Percentiles rank a stretch among this genome's conserved stretches.
These are phyloP conservation scores for Nemania abortiva DNA, from an alignment of 2,329 filamentous ascomycete species.

Conservation along the genomic window DNA sequence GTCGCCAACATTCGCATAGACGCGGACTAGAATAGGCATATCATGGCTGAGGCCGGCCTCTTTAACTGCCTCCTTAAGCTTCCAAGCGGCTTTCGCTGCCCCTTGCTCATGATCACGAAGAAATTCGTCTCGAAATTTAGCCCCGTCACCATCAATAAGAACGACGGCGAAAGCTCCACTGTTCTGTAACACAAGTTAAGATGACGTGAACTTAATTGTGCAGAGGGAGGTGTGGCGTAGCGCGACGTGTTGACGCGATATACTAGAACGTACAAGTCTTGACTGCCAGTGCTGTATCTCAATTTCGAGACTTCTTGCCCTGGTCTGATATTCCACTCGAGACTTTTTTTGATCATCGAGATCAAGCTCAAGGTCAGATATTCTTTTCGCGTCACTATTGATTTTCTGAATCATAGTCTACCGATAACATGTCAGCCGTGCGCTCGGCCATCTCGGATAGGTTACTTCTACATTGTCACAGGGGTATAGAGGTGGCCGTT, in stretches of 20 bases:
- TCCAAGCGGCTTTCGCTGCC: constrained; percentile 49
- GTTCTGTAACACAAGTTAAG: constrained; percentile 42
- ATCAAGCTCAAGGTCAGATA: constrained; percentile 48
- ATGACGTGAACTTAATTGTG: constrained; percentile 9
- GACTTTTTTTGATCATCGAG: constrained; percentile 48
- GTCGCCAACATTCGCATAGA: constrained; percentile 53
- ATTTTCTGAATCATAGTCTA: constrained; percentile 48
- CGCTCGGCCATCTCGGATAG: neutral
- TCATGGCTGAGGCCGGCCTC: constrained; percentile 45
- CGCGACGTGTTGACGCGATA: constrained; percentile 3
- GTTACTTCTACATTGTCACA: neutral
- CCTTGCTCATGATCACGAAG: constrained; percentile 48
- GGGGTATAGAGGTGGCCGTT: neutral
- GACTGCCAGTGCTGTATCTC: constrained; percentile 40
- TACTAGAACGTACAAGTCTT: constrained; percentile 45
- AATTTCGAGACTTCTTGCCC: constrained; percentile 41
- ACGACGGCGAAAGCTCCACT: constrained; percentile 51
- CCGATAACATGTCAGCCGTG: constrained; percentile 32
- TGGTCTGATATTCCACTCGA: constrained; percentile 45
- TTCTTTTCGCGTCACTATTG: constrained; percentile 43
- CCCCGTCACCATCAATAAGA: constrained; percentile 53
- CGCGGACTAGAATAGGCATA: constrained; percentile 51
- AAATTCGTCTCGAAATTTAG: constrained; percentile 52
- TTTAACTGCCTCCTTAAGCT: constrained; percentile 51
- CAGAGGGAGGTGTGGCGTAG: neutral